These are phyloP conservation scores for Cylindricascospora bacillispora DNA, from an alignment of 1,139 yeast genomes.

Conservation along the genomic window DNA sequence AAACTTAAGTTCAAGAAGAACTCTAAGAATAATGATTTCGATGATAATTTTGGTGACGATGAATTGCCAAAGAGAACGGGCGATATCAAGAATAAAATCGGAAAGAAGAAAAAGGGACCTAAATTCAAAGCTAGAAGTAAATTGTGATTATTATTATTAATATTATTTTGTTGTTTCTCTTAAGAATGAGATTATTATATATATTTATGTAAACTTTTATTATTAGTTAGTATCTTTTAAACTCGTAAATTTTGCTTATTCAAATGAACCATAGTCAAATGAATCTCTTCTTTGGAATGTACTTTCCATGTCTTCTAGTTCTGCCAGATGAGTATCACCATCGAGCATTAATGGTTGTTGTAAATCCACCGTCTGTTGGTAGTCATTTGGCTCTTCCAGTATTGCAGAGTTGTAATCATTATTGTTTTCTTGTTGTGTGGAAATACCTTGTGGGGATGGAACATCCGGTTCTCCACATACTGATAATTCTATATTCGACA, in stretches of 20 bases:
- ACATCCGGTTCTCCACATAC: slow-evolving; percentile 5
- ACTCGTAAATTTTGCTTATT: background rate
- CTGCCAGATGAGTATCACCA: slow-evolving; percentile 14
- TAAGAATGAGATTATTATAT: background rate
- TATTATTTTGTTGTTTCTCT: background rate
- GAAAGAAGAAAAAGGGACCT: slow-evolving; percentile 2
- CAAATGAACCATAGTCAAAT: slow-evolving; percentile 13
- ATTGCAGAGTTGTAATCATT: slow-evolving; percentile 1
- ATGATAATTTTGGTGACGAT: slow-evolving; percentile 40
- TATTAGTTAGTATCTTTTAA: slow-evolving; percentile 2
- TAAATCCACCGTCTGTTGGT: background rate
- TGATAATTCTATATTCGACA: slow-evolving; percentile 20
- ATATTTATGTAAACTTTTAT: too few species aligned
- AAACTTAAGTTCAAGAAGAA: slow-evolving; percentile 75
- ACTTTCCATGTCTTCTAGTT: slow-evolving; percentile 23
- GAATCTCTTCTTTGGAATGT: slow-evolving; percentile 25
- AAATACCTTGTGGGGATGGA: slow-evolving; percentile 4
- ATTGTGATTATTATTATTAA: background rate
- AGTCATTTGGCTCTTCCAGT: slow-evolving; percentile 1
- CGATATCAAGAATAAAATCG: slow-evolving; percentile 16
- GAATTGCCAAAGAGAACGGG: slow-evolving; percentile 24
- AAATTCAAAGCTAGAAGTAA: background rate
- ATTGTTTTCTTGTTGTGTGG: too few species aligned
- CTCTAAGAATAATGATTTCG: slow-evolving; percentile 32
- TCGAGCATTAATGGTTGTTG: background rate